A percentile compares a stretch with the other conserved stretches of the same genome.
These are phyloP conservation scores for Salisapilia sapeloensis DNA, from an alignment of 352 stramenopile species.

Conservation along the genomic window DNA sequence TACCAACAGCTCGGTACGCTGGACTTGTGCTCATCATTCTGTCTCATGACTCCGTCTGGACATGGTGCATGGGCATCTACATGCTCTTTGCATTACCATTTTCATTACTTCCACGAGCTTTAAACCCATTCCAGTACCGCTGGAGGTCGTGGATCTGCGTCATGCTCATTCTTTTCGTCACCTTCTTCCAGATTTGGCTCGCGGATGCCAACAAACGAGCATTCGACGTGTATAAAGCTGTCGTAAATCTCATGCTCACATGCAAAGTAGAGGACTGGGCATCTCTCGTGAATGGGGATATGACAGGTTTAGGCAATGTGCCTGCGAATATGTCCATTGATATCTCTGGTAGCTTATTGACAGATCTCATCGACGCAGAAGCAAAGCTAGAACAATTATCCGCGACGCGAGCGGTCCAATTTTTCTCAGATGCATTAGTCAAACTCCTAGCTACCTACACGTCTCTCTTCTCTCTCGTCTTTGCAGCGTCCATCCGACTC, in stretches of 20 bases:
- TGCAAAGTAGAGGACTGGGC: constrained; percentile 8
- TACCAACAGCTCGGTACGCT: constrained; percentile 35
- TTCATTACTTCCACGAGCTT: constrained; percentile 32
- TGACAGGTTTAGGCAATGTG: no score
- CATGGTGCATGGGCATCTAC: constrained; percentile 58
- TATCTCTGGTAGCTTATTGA: constrained; percentile 3
- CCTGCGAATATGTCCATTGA: no score
- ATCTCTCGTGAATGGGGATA: no score
- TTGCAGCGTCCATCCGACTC: constrained; percentile 70
- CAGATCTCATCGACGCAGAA: constrained; percentile 13
- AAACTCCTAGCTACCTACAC: constrained; percentile 50
- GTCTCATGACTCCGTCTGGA: constrained; percentile 14
- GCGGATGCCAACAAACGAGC: constrained; percentile 35
- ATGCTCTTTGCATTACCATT: constrained; percentile 56
- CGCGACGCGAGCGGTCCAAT: constrained; percentile 14
- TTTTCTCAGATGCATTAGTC: constrained; percentile 39
- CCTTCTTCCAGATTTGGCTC: constrained; percentile 63
- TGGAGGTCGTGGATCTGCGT: constrained; percentile 61
- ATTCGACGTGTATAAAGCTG: constrained; percentile 14
- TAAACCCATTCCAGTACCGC: constrained; percentile 55
- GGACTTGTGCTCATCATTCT: constrained; percentile 59
- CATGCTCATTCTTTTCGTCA: constrained; percentile 63
- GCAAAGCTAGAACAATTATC: constrained; percentile 5
- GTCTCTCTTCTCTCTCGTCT: constrained; percentile 68
- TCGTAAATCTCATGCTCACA: constrained; percentile 16